Percentiles rank a stretch among this genome's conserved stretches.
Conservation (phyloP, 805 yeast species). For the Starmera caribaea region DNA sequence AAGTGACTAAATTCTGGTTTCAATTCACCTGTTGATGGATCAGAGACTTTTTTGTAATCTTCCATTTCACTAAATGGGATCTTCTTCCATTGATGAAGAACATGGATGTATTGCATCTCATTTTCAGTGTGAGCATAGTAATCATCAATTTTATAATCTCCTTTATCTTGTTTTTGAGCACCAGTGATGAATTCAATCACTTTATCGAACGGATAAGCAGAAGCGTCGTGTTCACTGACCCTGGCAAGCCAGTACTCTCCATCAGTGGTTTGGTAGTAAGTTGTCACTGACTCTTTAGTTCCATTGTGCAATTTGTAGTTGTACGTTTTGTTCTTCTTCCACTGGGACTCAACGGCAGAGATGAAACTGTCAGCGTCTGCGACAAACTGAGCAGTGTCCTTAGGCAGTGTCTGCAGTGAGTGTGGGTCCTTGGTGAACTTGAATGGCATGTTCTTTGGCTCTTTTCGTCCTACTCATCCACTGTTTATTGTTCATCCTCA, state of each 20-base stretch:
- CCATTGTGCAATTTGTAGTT: constrained; percentile 9
- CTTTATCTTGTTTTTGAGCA: background rate
- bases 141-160: constrained; percentile 2
- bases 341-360: constrained; percentile 1
- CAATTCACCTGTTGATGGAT: background rate
- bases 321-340: constrained; percentile 19
- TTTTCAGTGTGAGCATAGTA: constrained; percentile 15
- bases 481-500: too few species aligned
- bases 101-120: constrained; percentile 22
- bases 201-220: background rate
- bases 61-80: constrained; percentile 7
- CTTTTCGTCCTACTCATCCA: background rate
- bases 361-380: background rate
- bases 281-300: constrained; percentile 12
- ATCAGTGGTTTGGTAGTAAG: constrained; percentile 12
- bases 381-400: background rate
- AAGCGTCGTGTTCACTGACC: constrained; percentile 10
- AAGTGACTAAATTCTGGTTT: background rate
- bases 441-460: background rate
- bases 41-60: constrained; percentile 1
- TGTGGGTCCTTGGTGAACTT: background rate
- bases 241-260: constrained; percentile 21
- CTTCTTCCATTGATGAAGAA: constrained; percentile 9
- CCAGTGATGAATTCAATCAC: constrained; percentile 14
- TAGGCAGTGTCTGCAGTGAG: background rate